Conservation (phyloP, 2,329 filamentous ascomycete genomes). For the Hypoxylon sp. region DNA sequence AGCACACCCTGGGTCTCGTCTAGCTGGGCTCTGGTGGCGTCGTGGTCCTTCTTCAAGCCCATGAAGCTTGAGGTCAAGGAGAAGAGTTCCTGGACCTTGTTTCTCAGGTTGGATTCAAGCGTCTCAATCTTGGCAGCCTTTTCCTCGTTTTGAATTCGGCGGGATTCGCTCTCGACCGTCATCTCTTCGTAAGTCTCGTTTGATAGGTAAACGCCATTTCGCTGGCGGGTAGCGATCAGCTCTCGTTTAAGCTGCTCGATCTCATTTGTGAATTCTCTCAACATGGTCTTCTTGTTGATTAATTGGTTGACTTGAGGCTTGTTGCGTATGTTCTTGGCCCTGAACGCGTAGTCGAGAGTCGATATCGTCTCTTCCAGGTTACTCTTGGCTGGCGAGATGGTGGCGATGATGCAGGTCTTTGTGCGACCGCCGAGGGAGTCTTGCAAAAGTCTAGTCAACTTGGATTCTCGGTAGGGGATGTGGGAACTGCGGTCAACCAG, state of each 20-base stretch:
- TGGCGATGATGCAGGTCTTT: constrained; percentile 98
- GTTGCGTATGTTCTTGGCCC: constrained; percentile 98
- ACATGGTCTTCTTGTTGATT: constrained; percentile 89
- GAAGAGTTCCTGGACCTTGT: constrained; percentile 94
- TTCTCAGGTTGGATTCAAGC: constrained; percentile 86
- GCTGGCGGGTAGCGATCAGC: constrained; percentile 87
- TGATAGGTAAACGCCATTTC: constrained; percentile 93
- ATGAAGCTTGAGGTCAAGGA: constrained; percentile 86
- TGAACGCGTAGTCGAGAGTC: constrained; percentile 95
- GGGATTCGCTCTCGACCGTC: constrained; percentile 88
- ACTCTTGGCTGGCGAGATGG: constrained; percentile 90
- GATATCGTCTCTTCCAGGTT: constrained; percentile 98
- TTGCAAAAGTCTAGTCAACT: constrained; percentile 92
- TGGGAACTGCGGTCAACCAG: constrained; percentile 89
- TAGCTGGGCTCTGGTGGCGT: constrained; percentile 74
- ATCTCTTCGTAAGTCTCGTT: constrained; percentile 91
- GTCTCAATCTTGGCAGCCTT: constrained; percentile 91
- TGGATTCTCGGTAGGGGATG: constrained; percentile 93
- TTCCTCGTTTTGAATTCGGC: constrained; percentile 89
- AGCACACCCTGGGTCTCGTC: constrained; percentile 83
- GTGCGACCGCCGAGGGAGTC: constrained; percentile 95
- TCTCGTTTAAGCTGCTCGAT: constrained; percentile 96
- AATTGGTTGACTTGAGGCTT: constrained; percentile 94
- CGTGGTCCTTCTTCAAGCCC: constrained; percentile 87
- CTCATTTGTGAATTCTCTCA: constrained; percentile 88